Conservation (phyloP, 129 eudicot genomes). For the Lonicera japonica region DNA sequence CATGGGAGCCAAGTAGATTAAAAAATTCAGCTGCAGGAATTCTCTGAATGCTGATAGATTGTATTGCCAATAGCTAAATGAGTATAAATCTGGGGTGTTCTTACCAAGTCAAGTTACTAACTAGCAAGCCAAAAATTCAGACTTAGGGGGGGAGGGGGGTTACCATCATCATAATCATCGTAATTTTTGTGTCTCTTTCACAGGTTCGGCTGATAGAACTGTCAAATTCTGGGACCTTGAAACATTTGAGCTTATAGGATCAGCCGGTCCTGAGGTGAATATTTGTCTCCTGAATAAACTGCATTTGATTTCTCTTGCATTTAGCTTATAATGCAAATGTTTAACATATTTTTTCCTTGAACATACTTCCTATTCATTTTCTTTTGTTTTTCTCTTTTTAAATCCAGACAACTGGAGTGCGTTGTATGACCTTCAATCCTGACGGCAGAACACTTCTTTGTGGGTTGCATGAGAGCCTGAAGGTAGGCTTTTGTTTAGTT, state of each 20-base stretch:
- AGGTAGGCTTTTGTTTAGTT: conserved; percentile 34
- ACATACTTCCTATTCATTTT: not conserved
- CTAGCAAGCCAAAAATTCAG: too few relatives aligned
- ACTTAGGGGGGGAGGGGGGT: too few relatives aligned
- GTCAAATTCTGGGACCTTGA: conserved; percentile 99
- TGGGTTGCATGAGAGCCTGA: conserved; percentile 89
- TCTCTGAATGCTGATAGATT: too few relatives aligned
- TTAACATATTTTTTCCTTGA: not conserved
- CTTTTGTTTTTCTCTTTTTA: conserved; percentile 3
- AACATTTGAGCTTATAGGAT: conserved; percentile 95
- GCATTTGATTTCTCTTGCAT: not conserved
- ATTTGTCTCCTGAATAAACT: conserved; percentile 1
- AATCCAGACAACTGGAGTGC: conserved; percentile 87
- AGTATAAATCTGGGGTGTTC: too few relatives aligned
- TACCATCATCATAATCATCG: too few relatives aligned
- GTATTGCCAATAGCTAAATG: too few relatives aligned
- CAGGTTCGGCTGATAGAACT: conserved; percentile 95
- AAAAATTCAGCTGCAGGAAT: too few relatives aligned
- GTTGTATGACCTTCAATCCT: conserved; percentile 95
- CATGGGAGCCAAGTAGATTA: too few relatives aligned
- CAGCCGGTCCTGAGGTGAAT: conserved; percentile 95
- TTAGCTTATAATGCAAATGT: not conserved
- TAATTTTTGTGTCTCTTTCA: not conserved
- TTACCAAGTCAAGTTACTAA: too few relatives aligned
- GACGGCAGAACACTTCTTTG: conserved; percentile 94